Evolutionary conservation across 805 yeast genomes (phyloP).

Genomic region (Pichia heedii): DNA sequence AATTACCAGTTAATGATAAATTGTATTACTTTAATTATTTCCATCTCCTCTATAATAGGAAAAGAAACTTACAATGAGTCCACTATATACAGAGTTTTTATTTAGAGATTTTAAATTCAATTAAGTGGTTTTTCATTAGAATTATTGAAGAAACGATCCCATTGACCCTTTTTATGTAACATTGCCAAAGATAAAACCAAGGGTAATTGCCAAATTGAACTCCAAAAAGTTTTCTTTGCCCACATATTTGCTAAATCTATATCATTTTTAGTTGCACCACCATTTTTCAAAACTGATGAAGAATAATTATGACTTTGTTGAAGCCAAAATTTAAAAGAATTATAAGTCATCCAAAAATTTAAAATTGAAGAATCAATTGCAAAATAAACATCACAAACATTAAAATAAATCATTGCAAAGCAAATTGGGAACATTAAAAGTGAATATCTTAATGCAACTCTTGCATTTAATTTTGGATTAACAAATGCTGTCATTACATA

Average conservation of each 20-base stretch:
- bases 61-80: too few species aligned
- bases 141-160: conserved; percentile 58
- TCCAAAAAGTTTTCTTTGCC: conserved; percentile 88
- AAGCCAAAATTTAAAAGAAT: conserved; percentile 77
- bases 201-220: conserved; percentile 90
- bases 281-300: conserved; percentile 22
- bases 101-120: background rate
- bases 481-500: conserved; percentile 96
- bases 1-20: too few species aligned
- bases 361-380: conserved; percentile 72
- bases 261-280: conserved; percentile 46
- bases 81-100: too few species aligned
- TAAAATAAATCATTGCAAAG: conserved; percentile 66
- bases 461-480: conserved; percentile 83
- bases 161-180: conserved; percentile 90
- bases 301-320: conserved; percentile 63
- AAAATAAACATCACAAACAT: conserved; percentile 75
- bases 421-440: conserved; percentile 92
- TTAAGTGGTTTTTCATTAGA: conserved; percentile 17
- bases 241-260: conserved; percentile 49
- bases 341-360: conserved; percentile 78
- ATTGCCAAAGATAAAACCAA: conserved; percentile 83
- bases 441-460: conserved; percentile 88
- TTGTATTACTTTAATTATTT: too few species aligned
- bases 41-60: too few species aligned